phyloP scores from a whole-genome alignment of 108 stramenopile genomes.

The Craspedostauros australis region DNA sequence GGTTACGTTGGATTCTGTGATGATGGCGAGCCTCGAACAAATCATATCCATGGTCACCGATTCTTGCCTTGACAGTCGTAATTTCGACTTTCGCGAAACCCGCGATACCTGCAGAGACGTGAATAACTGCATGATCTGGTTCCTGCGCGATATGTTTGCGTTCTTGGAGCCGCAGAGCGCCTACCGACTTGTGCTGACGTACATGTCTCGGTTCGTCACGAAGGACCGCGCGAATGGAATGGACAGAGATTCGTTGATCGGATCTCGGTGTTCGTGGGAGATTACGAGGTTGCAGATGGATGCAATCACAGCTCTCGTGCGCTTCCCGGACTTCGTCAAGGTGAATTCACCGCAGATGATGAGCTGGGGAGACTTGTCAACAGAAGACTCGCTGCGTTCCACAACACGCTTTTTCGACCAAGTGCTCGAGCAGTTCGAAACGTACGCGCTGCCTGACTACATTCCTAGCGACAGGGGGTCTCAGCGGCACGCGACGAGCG shows the following conservation, averaged over 20 bases:
- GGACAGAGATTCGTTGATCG: slow-evolving; percentile 72
- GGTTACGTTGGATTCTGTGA: slow-evolving; percentile 58
- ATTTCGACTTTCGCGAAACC: slow-evolving; percentile 79
- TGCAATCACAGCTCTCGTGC: slow-evolving; percentile 72
- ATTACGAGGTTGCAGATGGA: slow-evolving; percentile 73
- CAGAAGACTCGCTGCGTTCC: slow-evolving; percentile 16
- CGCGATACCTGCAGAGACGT: slow-evolving; percentile 80
- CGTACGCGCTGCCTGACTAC: slow-evolving; percentile 39
- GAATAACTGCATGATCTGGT: slow-evolving; percentile 80
- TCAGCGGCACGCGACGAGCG: slow-evolving; percentile 24
- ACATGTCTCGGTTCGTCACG: slow-evolving; percentile 65
- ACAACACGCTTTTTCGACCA: slow-evolving; percentile 46
- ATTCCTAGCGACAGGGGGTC: slow-evolving; percentile 30
- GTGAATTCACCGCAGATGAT: slow-evolving; percentile 71
- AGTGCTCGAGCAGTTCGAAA: slow-evolving; percentile 40
- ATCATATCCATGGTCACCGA: slow-evolving; percentile 69
- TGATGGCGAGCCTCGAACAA: slow-evolving; percentile 49
- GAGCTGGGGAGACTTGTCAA: slow-evolving; percentile 41
- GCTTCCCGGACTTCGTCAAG: slow-evolving; percentile 72
- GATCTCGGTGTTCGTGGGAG: slow-evolving; percentile 81
- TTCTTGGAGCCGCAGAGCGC: slow-evolving; percentile 59
- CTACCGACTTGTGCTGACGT: slow-evolving; percentile 60
- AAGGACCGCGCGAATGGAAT: slow-evolving; percentile 68
- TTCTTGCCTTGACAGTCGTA: slow-evolving; percentile 74
- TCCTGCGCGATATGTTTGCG: slow-evolving; percentile 77